Base-by-base conservation (phyloP, 495 filamentous ascomycete genomes). In the Acidomyces sp. region DNA sequence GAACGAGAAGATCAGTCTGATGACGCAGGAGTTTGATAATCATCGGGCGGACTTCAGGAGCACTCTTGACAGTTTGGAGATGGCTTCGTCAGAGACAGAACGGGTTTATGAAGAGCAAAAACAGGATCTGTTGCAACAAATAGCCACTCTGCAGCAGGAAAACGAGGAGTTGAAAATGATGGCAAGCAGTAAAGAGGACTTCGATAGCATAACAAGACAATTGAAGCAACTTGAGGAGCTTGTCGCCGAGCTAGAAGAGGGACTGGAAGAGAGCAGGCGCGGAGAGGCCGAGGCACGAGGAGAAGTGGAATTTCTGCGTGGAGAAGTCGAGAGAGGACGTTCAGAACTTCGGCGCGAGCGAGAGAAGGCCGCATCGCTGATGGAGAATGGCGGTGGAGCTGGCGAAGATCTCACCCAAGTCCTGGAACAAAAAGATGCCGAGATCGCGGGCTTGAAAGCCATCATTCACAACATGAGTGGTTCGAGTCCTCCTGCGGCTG, bases 271-370 rank as follows among this genome's bases (percentile, higher is more conserved):
- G 63, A 85, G 90, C 19, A 70, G 90, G 33, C 73, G 90, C 20
- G 92, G 92, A n/a, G 92, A 99, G 59, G 87, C 92, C 1, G 90
- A 99, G 65, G 90, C 92, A 15, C 69, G 90, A 44, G 86, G 84
- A 2, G 92, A 99, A 56, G 92, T 95, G 4, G 90, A 99, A 55
- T 95, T 95, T 59, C 62, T 99, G 18, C 75, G 92, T 24, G 90
- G 90, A 2, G 90, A 99, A 56, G 92, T 99, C 0, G 90, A 99
- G 57, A 65, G 90, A 37, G 85, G 84, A n/a, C 76, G 87, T 43
- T 71, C 86, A 20, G 90, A 99, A 65, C 65, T 96, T 13, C 74
- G 82, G 32, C 69, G 86, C 39, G 92, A 96, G 57, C 70, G 80
- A n/a, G 90, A 94, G 52, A 86, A 86, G 58, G 82, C 82, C 9